Percentiles rank a stretch among this genome's conserved stretches.
Evolutionary conservation across 345 rosid genomes (phyloP).

Genomic region (Hypericum androsaemum): DNA sequence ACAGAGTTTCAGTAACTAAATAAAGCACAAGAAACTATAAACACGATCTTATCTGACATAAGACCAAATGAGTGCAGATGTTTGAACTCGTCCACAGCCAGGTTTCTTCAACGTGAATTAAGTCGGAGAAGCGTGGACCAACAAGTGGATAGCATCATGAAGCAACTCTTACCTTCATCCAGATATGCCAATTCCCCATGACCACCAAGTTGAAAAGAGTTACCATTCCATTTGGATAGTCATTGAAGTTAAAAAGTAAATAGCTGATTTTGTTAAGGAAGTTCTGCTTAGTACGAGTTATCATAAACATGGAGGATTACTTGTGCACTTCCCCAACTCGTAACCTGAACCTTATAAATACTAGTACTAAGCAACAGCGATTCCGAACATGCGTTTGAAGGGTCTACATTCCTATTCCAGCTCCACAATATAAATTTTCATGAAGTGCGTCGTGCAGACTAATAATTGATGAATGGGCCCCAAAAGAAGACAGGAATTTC

Average conservation of each 20-base stretch:
- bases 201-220: constrained; percentile 90
- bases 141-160: constrained; percentile 2
- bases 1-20: constrained; percentile 8
- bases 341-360: no score
- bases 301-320: not conserved
- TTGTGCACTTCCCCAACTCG: no score
- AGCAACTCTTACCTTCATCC: constrained; percentile 69
- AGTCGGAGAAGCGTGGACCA: not conserved
- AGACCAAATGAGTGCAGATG: no score
- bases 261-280: constrained; percentile 62
- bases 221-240: constrained; percentile 97
- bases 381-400: no score
- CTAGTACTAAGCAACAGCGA: no score
- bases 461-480: no score
- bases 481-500: no score
- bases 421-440: no score
- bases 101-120: not conserved
- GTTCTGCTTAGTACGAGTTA: constrained; percentile 7
- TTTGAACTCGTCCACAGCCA: no score
- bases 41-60: not conserved
- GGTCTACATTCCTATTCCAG: no score
- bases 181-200: constrained; percentile 81
- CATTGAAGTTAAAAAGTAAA: constrained; percentile 80
- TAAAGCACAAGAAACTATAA: not conserved
- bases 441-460: no score